Base-by-base conservation (phyloP, 257 asterid genomes). In the Solanum corneliomulleri region DNA sequence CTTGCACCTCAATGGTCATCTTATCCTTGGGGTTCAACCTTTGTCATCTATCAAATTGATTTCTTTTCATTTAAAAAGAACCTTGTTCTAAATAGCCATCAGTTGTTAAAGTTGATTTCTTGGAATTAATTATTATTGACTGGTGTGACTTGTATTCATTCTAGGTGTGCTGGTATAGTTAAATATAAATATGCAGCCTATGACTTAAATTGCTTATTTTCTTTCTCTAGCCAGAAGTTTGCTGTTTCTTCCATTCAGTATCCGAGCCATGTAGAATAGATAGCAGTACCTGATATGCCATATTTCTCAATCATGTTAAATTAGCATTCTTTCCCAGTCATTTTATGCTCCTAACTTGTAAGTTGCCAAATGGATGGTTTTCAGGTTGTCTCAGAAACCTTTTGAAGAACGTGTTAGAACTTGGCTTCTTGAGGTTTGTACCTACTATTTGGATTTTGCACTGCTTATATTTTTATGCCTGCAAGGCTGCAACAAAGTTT, bases 381-480 rank as follows among this genome's bases (percentile, higher is more conserved):
- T 90, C 95, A 95, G 98, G 94, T 68, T 93, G 92, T 90, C 89
- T 92, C 88, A 90, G 16, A 86, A 92, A 86, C 98, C 98, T 13
- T 88, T 94, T 68, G 95, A 94, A 87, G 99, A 95, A 70, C 93
- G 99, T 82, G 86, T 92, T 81, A 88, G 70, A 90, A 89, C 90
- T 70, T 92, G 94, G 93, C 93, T 97, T 88, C 91, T 86, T 87
- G 86, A 97, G 97, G 99, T 97, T 31, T 49, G 93, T 89, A 69
- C 80, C 52, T 76, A 13, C 86, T 82, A 31, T 49, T 49, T 49
- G 69, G 10, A 49, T 81, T 47, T 23, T 81, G 68, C 4, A 29
- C 11, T 49, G 41, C 85, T 47, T 80, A 49, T 81, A 25, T 15
- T 78, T n/a, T 5, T 78, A 49, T 49, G 7, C 68, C 44, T 49